A percentile compares a stretch with the other conserved stretches of the same genome.
phyloP scores from a whole-genome alignment of 768 basidiomycete species.

The Pleurotus pulmonarius region DNA sequence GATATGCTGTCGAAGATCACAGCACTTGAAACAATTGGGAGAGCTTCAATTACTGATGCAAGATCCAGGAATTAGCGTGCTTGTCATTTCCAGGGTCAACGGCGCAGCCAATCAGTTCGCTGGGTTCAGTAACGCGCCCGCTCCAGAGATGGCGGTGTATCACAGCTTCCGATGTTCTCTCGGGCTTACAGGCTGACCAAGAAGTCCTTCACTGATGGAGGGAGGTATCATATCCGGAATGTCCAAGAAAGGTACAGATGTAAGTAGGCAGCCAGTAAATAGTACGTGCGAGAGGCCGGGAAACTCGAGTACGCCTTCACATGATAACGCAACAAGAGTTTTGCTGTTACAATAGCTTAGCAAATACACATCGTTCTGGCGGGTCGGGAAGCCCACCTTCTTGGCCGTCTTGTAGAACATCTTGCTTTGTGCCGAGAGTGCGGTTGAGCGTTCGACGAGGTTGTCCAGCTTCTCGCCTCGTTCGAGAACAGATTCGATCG shows the following conservation, averaged over 20 bases:
- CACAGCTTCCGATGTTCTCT: background rate
- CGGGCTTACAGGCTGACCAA: background rate
- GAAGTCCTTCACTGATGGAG: background rate
- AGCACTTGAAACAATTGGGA: background rate
- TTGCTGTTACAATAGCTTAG: constrained; percentile 51
- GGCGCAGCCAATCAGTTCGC: background rate
- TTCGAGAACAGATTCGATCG: constrained; percentile 94
- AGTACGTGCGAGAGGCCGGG: background rate
- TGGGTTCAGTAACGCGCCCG: background rate
- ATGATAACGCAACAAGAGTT: constrained; percentile 92
- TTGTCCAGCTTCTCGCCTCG: constrained; percentile 97
- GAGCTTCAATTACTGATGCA: background rate
- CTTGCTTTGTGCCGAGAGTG: constrained; percentile 87
- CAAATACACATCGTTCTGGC: constrained; percentile 7
- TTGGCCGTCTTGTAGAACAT: constrained; percentile 99
- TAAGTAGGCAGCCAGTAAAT: constrained; percentile 9
- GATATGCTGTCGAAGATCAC: background rate
- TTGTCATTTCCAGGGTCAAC: background rate
- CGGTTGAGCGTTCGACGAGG: constrained; percentile 89
- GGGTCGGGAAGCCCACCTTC: constrained; percentile 60
- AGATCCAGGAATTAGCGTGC: background rate
- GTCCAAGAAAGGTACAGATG: constrained; percentile 8
- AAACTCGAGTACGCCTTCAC: constrained; percentile 29
- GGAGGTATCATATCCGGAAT: constrained; percentile 4
- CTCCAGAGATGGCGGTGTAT: background rate